phyloP scores from a whole-genome alignment of 345 rosid genomes.

The Cochlearia excelsa region DNA sequence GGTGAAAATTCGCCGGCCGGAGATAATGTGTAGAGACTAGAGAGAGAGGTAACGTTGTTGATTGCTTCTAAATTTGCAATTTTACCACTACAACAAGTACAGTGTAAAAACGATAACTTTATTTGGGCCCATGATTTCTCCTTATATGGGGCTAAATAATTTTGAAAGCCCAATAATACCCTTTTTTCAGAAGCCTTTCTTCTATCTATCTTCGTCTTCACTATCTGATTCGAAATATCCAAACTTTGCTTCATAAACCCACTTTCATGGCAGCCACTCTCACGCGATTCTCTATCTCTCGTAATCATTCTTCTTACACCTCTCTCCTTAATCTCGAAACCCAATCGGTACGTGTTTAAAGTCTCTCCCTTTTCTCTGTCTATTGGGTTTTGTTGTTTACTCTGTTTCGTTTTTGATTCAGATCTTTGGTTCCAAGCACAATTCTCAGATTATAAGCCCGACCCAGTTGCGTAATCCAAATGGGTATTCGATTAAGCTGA shows the following conservation, averaged over 20 bases:
- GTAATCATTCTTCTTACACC: constrained; percentile 26
- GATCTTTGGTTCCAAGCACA: no score
- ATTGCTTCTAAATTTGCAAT: no score
- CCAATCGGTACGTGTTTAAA: constrained; percentile 19
- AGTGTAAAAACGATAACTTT: no score
- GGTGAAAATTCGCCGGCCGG: neutral
- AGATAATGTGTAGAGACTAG: no score
- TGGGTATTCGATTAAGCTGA: constrained; percentile 16
- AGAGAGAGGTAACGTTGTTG: no score
- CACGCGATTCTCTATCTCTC: constrained; percentile 21
- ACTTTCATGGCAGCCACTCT: constrained; percentile 31
- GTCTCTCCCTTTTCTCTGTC: constrained; percentile 2
- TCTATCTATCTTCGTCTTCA: constrained; percentile 14
- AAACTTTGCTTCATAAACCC: no score
- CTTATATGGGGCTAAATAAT: no score
- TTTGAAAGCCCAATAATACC: no score
- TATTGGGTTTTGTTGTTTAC: neutral
- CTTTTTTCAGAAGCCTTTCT: neutral
- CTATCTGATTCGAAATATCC: neutral
- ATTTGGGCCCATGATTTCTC: no score
- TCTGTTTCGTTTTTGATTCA: constrained; percentile 5
- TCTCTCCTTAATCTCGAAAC: constrained; percentile 20
- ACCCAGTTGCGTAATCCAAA: constrained; percentile 16
- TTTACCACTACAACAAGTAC: no score
- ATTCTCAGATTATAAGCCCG: constrained; percentile 4